Conservation (phyloP, 2,329 filamentous ascomycete species). For the Hypomyces rosellus region DNA sequence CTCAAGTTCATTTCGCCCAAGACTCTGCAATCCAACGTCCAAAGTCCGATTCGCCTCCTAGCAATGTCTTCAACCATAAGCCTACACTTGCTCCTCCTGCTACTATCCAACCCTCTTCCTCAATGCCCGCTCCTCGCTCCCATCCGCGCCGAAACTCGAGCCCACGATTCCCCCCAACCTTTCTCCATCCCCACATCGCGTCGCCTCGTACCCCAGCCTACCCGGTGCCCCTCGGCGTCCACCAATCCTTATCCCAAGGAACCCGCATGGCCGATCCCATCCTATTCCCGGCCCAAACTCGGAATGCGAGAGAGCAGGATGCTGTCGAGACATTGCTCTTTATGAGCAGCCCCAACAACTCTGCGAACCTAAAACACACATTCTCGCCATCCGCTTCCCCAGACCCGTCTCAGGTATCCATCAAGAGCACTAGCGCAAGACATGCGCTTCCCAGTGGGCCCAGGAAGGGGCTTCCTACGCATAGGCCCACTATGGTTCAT, state of each 20-base stretch:
- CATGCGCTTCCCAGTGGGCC: slow-evolving; percentile 42
- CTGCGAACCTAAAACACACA: slow-evolving; percentile 52
- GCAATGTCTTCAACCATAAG: slow-evolving; percentile 24
- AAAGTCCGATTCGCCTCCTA: slow-evolving; percentile 33
- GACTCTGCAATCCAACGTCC: slow-evolving; percentile 15
- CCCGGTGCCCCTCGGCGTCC: slow-evolving; percentile 22
- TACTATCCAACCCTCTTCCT: slow-evolving; percentile 45
- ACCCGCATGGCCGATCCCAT: slow-evolving; percentile 41
- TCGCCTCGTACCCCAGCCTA: slow-evolving; percentile 40
- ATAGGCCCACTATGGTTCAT: slow-evolving; percentile 34
- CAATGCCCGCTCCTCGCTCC: slow-evolving; percentile 23
- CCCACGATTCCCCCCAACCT: slow-evolving; percentile 41
- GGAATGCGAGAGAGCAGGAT: slow-evolving; percentile 68
- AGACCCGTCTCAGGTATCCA: slow-evolving; percentile 17
- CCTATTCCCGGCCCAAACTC: slow-evolving; percentile 59
- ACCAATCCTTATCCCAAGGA: slow-evolving; percentile 26
- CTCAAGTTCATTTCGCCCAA: slow-evolving; percentile 23
- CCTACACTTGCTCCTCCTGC: slow-evolving; percentile 46
- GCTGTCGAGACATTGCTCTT: slow-evolving; percentile 75
- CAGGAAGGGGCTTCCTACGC: slow-evolving; percentile 46
- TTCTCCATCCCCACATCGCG: slow-evolving; percentile 43
- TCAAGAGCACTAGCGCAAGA: slow-evolving; percentile 17
- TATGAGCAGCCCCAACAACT: slow-evolving; percentile 74
- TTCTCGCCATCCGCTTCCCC: slow-evolving; percentile 41
- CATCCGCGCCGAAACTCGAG: slow-evolving; percentile 47